Conservation (phyloP, 805 yeast genomes). For the Metschnikowia baotianmanensis region DNA sequence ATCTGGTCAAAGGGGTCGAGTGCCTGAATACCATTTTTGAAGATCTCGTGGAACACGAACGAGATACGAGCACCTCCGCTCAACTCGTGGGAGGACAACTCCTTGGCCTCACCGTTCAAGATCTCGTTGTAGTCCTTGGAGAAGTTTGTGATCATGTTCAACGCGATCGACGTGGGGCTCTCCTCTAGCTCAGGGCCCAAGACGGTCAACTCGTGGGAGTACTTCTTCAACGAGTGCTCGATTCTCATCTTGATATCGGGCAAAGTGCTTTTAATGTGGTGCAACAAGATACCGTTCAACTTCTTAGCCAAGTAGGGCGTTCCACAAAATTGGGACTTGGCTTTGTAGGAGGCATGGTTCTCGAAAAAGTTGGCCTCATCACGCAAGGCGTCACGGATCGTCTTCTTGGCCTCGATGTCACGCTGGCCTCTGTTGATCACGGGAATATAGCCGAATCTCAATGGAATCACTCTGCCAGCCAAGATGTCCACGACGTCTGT, state of each 20-base stretch:
- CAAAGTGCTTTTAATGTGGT: conserved; percentile 63
- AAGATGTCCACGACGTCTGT: conserved; percentile 95
- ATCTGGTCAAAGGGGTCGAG: conserved; percentile 96
- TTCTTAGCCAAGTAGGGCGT: conserved; percentile 96
- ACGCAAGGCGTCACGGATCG: conserved; percentile 81
- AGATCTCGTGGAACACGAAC: conserved; percentile 95
- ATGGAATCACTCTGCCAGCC: conserved; percentile 93
- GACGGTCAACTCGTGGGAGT: conserved; percentile 67
- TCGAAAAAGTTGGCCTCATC: conserved; percentile 83
- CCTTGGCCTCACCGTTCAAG: conserved; percentile 89
- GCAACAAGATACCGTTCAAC: conserved; percentile 80
- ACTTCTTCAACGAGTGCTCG: conserved; percentile 74
- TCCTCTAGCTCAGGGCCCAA: conserved; percentile 91
- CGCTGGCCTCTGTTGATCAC: conserved; percentile 92
- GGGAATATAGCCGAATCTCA: conserved; percentile 94
- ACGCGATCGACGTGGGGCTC: conserved; percentile 83
- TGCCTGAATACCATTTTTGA: conserved; percentile 86
- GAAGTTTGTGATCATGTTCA: conserved; percentile 89
- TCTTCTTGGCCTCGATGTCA: conserved; percentile 85
- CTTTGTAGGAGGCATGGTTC: conserved; percentile 83
- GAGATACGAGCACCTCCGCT: conserved; percentile 98
- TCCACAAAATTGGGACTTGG: conserved; percentile 95
- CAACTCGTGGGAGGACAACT: conserved; percentile 81
- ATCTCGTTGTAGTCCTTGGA: conserved; percentile 88
- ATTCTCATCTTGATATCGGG: conserved; percentile 94